Conservation (phyloP, 129 eudicot genomes). For the Lactuca saligna region DNA sequence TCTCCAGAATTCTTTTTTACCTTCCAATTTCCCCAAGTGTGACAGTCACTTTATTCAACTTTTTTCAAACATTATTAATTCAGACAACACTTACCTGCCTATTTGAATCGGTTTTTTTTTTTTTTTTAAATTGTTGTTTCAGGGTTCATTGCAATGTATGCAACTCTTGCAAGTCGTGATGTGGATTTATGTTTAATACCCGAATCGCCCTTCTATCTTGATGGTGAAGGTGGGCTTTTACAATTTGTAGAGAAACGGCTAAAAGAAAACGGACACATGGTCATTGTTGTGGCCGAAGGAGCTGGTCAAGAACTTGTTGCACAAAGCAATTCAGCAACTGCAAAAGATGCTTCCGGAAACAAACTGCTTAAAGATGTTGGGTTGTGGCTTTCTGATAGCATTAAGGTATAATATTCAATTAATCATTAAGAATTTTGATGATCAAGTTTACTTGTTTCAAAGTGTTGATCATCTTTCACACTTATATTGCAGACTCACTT, state of each 20-base stretch:
- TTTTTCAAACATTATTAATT: too few relatives aligned
- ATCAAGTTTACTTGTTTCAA: slow-evolving; percentile 32
- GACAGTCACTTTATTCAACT: too few relatives aligned
- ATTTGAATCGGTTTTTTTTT: slow-evolving; percentile 8
- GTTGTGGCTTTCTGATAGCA: slow-evolving; percentile 76
- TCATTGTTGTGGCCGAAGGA: slow-evolving; percentile 94
- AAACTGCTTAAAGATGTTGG: slow-evolving; percentile 83
- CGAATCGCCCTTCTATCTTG: slow-evolving; percentile 87
- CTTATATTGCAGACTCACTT: slow-evolving; percentile 58
- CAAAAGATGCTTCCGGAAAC: slow-evolving; percentile 92
- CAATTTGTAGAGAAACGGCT: slow-evolving; percentile 69
- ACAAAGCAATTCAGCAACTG: slow-evolving; percentile 30
- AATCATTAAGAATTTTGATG: slow-evolving; percentile 24
- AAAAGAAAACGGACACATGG: slow-evolving; percentile 95
- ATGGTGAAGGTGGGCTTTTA: slow-evolving; percentile 82
- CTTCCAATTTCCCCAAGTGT: too few relatives aligned
- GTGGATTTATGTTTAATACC: slow-evolving; percentile 94
- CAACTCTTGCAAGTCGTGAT: slow-evolving; percentile 94
- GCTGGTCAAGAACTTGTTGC: slow-evolving; percentile 88
- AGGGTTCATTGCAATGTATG: slow-evolving; percentile 97
- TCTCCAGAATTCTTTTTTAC: too few relatives aligned
- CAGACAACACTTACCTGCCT: neutral
- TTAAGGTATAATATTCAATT: slow-evolving; percentile 47
- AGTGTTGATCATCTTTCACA: neutral
- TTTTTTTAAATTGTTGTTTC: slow-evolving; percentile 29